Conservation (phyloP, 2,329 filamentous ascomycete species). For the Fusarium ambrosium region DNA sequence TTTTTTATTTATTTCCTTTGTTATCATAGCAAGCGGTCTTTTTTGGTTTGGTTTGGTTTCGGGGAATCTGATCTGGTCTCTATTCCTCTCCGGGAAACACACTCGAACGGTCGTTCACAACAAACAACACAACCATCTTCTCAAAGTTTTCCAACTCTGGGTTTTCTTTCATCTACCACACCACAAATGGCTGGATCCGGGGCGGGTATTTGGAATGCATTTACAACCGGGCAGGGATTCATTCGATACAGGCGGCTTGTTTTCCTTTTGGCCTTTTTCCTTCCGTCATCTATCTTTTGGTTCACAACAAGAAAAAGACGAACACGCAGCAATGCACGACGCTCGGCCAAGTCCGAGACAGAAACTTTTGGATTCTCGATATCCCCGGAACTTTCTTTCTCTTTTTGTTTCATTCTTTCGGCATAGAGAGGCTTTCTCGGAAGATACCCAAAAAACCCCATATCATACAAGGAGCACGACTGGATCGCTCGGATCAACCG, state of each 20-base stretch:
- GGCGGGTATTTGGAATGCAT: constrained; percentile 66
- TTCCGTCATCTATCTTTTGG: constrained; percentile 45
- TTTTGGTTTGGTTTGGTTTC: constrained; percentile 41
- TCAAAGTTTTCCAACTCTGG: constrained; percentile 62
- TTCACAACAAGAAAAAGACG: constrained; percentile 64
- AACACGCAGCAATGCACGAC: constrained; percentile 75
- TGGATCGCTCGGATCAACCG: constrained; percentile 31
- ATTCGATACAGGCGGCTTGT: constrained; percentile 63
- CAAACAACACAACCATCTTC: constrained; percentile 45
- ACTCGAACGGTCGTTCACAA: constrained; percentile 47
- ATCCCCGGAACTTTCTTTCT: constrained; percentile 44
- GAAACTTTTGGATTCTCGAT: constrained; percentile 60
- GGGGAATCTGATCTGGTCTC: constrained; percentile 50
- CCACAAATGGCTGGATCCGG: constrained; percentile 69
- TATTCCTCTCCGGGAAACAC: constrained; percentile 57
- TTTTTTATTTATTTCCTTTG: constrained; percentile 52
- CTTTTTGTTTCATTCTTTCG: constrained; percentile 42
- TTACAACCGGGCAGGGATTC: constrained; percentile 64
- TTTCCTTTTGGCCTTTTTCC: constrained; percentile 50
- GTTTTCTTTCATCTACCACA: constrained; percentile 55
- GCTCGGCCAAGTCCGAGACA: constrained; percentile 65
- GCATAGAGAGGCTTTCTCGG: constrained; percentile 48
- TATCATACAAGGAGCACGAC: constrained; percentile 21
- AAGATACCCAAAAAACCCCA: constrained; percentile 33
- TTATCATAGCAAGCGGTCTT: constrained; percentile 62